phyloP scores from a whole-genome alignment of 2,329 filamentous ascomycete genomes.

The Phoma sp. region DNA sequence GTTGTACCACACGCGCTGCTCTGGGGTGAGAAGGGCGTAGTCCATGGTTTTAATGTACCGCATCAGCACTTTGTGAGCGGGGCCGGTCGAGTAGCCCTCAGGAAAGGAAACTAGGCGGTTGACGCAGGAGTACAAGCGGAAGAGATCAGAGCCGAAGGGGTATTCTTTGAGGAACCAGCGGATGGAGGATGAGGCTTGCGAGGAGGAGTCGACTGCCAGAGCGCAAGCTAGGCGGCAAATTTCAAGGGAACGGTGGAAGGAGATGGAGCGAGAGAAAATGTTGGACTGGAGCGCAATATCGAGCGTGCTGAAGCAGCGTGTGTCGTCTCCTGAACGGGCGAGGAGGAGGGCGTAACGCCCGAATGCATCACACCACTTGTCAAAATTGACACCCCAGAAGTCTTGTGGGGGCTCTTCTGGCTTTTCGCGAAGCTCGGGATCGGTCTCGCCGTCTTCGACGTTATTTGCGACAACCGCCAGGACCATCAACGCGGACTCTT shows the following conservation, averaged over 20 bases:
- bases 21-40: slow-evolving; percentile 64
- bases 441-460: slow-evolving; percentile 39
- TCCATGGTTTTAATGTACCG: slow-evolving; percentile 93
- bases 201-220: slow-evolving; percentile 76
- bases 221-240: slow-evolving; percentile 84
- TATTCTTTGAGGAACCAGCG: slow-evolving; percentile 86
- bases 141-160: slow-evolving; percentile 79
- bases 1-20: slow-evolving; percentile 54
- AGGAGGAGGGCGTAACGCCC: slow-evolving; percentile 83
- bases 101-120: slow-evolving; percentile 77
- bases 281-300: slow-evolving; percentile 80
- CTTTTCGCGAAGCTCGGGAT: slow-evolving; percentile 36
- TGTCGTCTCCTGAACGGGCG: slow-evolving; percentile 69
- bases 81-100: slow-evolving; percentile 76
- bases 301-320: slow-evolving; percentile 80
- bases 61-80: slow-evolving; percentile 88
- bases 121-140: slow-evolving; percentile 81
- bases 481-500: slow-evolving; percentile 42
- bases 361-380: slow-evolving; percentile 88
- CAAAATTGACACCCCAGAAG: slow-evolving; percentile 81
- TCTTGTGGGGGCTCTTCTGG: slow-evolving; percentile 53
- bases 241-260: slow-evolving; percentile 74
- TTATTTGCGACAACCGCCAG: slow-evolving; percentile 45
- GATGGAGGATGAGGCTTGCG: slow-evolving; percentile 75
- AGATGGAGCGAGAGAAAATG: slow-evolving; percentile 76